Evolutionary conservation across 352 stramenopile genomes (phyloP).

Genomic region (Globisporangium megalacanthum): DNA sequence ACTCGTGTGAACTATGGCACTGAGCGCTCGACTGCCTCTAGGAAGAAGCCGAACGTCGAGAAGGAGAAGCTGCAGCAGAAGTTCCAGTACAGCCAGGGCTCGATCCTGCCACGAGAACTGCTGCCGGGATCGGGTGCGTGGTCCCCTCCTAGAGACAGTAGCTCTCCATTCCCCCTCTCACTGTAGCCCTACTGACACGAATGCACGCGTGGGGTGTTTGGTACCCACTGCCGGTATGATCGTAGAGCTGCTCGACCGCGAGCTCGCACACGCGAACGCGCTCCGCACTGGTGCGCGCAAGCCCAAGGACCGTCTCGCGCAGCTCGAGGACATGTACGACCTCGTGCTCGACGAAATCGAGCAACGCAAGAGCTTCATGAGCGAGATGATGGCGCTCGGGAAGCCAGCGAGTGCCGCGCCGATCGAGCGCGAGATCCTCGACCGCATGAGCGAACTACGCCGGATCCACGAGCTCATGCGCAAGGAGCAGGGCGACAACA

Average conservation of each 20-base stretch:
- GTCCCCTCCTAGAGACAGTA: too few species aligned
- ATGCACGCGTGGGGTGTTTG: not conserved
- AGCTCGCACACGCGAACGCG: slow-evolving; percentile 49
- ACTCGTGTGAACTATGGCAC: not conserved
- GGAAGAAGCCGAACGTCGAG: slow-evolving; percentile 53
- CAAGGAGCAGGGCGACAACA: slow-evolving; percentile 29
- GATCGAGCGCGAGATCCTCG: slow-evolving; percentile 58
- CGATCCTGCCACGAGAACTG: slow-evolving; percentile 63
- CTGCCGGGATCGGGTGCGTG: slow-evolving; percentile 56
- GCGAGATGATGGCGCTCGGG: slow-evolving; percentile 56
- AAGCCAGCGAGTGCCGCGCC: slow-evolving; percentile 30
- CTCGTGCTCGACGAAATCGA: slow-evolving; percentile 58
- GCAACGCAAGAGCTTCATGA: slow-evolving; percentile 52
- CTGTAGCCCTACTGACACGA: not conserved
- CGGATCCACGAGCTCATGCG: slow-evolving; percentile 61
- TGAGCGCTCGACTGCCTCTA: slow-evolving; percentile 4
- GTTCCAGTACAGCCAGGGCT: slow-evolving; percentile 63
- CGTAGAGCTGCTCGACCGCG: slow-evolving; percentile 52
- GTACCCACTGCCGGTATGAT: not conserved
- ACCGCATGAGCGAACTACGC: slow-evolving; percentile 56
- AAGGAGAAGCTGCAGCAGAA: slow-evolving; percentile 82
- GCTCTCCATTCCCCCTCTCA: not conserved
- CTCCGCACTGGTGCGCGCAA: slow-evolving; percentile 27
- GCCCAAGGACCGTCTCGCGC: slow-evolving; percentile 31
- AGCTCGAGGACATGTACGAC: slow-evolving; percentile 66